These are phyloP conservation scores for Conticribra guillardii DNA, from an alignment of 108 stramenopile species.

Conservation along the genomic window DNA sequence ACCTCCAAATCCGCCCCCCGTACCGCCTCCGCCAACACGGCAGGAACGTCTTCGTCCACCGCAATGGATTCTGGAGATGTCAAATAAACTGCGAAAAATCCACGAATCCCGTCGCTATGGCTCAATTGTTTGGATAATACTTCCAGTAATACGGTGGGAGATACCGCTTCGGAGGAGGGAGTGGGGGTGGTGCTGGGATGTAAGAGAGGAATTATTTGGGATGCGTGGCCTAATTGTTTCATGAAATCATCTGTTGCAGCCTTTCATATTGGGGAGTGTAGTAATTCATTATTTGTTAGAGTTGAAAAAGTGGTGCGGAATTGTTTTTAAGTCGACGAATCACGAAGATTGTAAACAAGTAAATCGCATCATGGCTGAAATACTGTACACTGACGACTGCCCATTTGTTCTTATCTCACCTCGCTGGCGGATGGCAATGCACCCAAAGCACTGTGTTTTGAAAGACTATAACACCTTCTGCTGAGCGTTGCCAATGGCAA, in stretches of 20 bases:
- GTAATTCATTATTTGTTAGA: background rate
- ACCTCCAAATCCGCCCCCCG: constrained; percentile 30
- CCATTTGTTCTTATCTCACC: too few relatives aligned
- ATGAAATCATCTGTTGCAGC: constrained; percentile 37
- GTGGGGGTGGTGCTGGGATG: constrained; percentile 1
- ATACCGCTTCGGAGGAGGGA: background rate
- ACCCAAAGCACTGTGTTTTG: too few relatives aligned
- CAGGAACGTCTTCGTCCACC: constrained; percentile 40
- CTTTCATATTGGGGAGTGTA: background rate
- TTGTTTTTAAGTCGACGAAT: background rate
- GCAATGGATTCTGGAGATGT: constrained; percentile 46
- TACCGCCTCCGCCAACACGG: constrained; percentile 48
- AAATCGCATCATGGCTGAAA: too few relatives aligned
- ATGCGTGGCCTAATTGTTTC: constrained; percentile 46
- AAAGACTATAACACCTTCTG: too few relatives aligned
- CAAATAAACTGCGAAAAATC: constrained; percentile 76
- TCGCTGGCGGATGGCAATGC: background rate
- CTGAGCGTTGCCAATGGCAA: too few relatives aligned
- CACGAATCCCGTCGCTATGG: constrained; percentile 79
- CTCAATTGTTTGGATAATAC: constrained; percentile 28
- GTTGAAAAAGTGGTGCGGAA: background rate
- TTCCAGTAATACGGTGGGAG: background rate
- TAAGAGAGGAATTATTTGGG: constrained; percentile 38
- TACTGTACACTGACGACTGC: too few relatives aligned
- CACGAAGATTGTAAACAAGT: background rate